Evolutionary conservation across 2,329 filamentous ascomycete genomes (phyloP), one percentile per base, ranked within the genome.

Genomic region (Pseudogymnoascus sp.): DNA sequence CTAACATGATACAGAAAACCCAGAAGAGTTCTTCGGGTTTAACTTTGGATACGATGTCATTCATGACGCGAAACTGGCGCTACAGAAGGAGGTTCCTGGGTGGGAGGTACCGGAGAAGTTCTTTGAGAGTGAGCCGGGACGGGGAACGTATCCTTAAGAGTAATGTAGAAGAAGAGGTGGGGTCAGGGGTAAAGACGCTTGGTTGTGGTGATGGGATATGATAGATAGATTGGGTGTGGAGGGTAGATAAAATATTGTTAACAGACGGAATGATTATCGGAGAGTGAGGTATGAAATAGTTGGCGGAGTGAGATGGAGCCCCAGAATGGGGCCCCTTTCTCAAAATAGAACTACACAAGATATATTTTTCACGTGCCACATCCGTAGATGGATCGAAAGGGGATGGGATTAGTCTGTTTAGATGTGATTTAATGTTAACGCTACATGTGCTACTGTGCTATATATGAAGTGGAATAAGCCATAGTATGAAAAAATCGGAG

Each of bases 11-110:
- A n/a, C n/a, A 72, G 70, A 67, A 66, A 68, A 56, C 4, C 68
- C 70, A 1, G 68, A 69, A 15, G 67, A 70, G 10, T 70, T 71
- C 53, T 67, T 67, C 60, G 62, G 67, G 37, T 71, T 66, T 53
- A 72, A 71, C 35, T 72, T 71, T 60, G 68, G 70, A 13, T 71
- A 72, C 59, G 70, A 72, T 66, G 61, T 72, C 21, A 61, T 72
- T 21, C 23, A 56, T 5, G 38, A 46, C 21, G 64, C 62, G 11
- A 66, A 29, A 9, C 53, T 65, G 50, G 42, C 56, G 2, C 62
- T 67, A 60, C 13, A 61, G 23, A 38, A 56, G 33, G n/a, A 61
- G 26, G 56, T 65, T 23, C 61, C 66, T 1, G 61, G n/a, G 4
- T 68, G 68, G 68, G 42, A 61, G 46, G 60, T 69, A 4, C 65